Evolutionary conservation across 2,329 filamentous ascomycete species (phyloP), one percentile per base, ranked within the genome.

Genomic region (Sporothrix inflata): DNA sequence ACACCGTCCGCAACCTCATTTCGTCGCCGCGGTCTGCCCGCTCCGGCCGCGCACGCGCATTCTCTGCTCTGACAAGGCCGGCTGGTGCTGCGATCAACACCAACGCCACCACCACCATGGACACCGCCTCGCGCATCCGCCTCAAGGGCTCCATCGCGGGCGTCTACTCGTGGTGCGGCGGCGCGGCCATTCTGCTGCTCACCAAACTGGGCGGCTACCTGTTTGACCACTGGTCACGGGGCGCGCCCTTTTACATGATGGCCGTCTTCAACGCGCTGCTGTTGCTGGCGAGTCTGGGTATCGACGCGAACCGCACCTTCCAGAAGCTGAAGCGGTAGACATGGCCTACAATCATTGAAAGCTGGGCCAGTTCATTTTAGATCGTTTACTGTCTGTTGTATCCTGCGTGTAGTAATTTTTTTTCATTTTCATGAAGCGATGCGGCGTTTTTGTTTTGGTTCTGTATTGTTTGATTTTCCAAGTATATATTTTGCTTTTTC

Each of bases 101-200:
- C 9, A 19, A n/a, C n/a, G n/a, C 30, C 3, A 24, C 30, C 2
- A 3, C 49, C 14, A 16, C 55, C 19, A 21, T 24, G 30, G 51
- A 49, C 9, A 27, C 34, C 0, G 78, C 82, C 19, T 86, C 86
- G 9, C 82, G 87, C 16, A 85, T 89, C 49, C 83, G 85, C 40
- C 87, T 98, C 70, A 98, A 98, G 83, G 96, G 96, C 14, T 95
- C 93, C 16, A 96, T 99, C 76, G 95, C 96, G 0, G 96, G 96
- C 1, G 91, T 98, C 0, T 99, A 99, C 81, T 97, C 93, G 70
- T 88, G 97, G 74, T 94, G 92, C 71, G 96, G 96, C 12, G 96
- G 95, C 16, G 92, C 90, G 0, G 96, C 94, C 0, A 99, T 99
- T 69, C 81, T 99, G 71, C 82, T 98, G 5, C 86, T 99, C 19